These are phyloP conservation scores for Fusarium papillatum DNA, from an alignment of 2,329 filamentous ascomycete genomes.

Conservation along the genomic window DNA sequence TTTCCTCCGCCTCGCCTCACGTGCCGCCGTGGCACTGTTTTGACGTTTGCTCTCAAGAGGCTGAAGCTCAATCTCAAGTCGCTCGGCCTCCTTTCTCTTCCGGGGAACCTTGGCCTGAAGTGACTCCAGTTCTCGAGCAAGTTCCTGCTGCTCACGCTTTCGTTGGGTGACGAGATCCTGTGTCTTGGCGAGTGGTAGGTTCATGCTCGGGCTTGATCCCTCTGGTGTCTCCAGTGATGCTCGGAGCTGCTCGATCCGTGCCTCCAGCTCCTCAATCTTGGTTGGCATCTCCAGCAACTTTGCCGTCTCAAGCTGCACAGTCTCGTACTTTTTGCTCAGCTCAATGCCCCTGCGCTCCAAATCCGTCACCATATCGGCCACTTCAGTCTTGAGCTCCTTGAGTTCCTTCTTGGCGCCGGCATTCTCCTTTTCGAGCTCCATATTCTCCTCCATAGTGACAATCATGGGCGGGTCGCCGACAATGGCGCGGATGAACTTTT, in stretches of 20 bases:
- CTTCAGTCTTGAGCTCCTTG: conserved; percentile 84
- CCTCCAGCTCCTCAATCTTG: conserved; percentile 63
- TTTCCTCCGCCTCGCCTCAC: conserved; percentile 77
- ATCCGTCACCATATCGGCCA: conserved; percentile 78
- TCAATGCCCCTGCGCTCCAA: conserved; percentile 76
- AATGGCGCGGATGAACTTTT: conserved; percentile 95
- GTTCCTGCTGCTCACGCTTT: conserved; percentile 65
- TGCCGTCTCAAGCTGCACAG: conserved; percentile 61
- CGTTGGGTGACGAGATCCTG: conserved; percentile 64
- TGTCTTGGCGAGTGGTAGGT: conserved; percentile 71
- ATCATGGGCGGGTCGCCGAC: conserved; percentile 91
- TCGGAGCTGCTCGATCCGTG: conserved; percentile 60
- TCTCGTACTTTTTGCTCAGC: conserved; percentile 68
- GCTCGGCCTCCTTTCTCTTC: conserved; percentile 76
- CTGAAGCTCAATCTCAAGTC: conserved; percentile 75
- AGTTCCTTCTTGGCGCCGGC: conserved; percentile 80
- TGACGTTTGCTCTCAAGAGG: conserved; percentile 77
- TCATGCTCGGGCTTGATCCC: conserved; percentile 59
- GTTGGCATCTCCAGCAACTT: conserved; percentile 65
- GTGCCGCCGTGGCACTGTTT: conserved; percentile 75
- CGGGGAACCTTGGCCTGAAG: conserved; percentile 73
- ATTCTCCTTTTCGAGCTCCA: conserved; percentile 78
- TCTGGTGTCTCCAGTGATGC: conserved; percentile 50
- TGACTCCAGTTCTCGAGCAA: conserved; percentile 74
- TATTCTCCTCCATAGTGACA: conserved; percentile 85